Percentiles rank a stretch among this genome's conserved stretches.
Evolutionary conservation across 345 rosid genomes (phyloP).

Genomic region (Erucastrum elatum): DNA sequence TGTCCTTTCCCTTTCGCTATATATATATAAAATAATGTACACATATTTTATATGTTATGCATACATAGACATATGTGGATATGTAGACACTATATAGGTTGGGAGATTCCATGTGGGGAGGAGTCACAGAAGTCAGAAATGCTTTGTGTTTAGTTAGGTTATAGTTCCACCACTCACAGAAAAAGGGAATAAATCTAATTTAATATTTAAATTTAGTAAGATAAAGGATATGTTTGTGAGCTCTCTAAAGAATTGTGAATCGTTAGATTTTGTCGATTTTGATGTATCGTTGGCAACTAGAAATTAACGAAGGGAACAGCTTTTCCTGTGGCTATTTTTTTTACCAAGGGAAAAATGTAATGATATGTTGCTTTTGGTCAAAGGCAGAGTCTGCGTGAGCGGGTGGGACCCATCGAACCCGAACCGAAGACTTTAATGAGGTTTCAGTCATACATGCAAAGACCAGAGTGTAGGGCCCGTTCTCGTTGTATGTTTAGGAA

Average conservation of each 20-base stretch:
- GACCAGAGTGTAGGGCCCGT: slow-evolving; percentile 21
- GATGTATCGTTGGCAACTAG: slow-evolving; percentile 17
- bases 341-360: slow-evolving; percentile 17
- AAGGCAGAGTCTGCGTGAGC: slow-evolving; percentile 38
- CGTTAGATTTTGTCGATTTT: slow-evolving; percentile 29
- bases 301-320: slow-evolving; percentile 32
- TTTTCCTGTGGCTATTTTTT: slow-evolving; percentile 23
- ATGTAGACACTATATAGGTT: slow-evolving; percentile 1
- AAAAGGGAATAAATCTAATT: slow-evolving; percentile 9
- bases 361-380: slow-evolving; percentile 43
- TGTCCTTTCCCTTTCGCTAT: slow-evolving; percentile 25
- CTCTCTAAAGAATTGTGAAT: not conserved
- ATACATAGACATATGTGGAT: not conserved
- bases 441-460: slow-evolving; percentile 37
- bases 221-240: slow-evolving; percentile 29
- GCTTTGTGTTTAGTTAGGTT: slow-evolving; percentile 12
- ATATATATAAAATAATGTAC: not conserved
- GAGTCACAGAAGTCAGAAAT: slow-evolving; percentile 13
- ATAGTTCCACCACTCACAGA: slow-evolving; percentile 23
- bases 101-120: slow-evolving; percentile 26
- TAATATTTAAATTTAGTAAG: slow-evolving; percentile 1
- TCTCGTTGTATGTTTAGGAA: slow-evolving; percentile 19
- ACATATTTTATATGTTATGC: not conserved
- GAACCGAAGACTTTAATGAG: slow-evolving; percentile 37
- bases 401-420: slow-evolving; percentile 15